Conservation (phyloP, 177 flowering plant species). For the Telopea speciosissima region DNA sequence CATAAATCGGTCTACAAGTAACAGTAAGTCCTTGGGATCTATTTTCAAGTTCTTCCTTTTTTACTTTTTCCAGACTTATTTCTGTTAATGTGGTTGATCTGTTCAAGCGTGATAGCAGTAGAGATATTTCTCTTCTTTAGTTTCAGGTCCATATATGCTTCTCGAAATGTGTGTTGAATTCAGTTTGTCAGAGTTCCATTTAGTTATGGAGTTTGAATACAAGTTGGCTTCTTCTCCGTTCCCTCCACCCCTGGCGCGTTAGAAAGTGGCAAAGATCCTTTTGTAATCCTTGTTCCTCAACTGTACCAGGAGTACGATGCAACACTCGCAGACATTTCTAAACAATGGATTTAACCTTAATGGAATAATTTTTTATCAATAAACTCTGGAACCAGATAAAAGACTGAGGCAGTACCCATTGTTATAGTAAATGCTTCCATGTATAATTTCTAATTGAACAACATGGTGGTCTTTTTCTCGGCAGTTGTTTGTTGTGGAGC, state of each 20-base stretch:
- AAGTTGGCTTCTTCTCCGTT: too few species aligned
- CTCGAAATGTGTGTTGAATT: too few species aligned
- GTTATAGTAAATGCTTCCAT: background rate
- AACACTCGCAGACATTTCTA: too few species aligned
- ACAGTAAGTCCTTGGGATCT: conserved; percentile 42
- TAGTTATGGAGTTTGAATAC: too few species aligned
- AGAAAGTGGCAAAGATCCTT: too few species aligned
- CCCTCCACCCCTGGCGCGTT: too few species aligned
- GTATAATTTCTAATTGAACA: background rate
- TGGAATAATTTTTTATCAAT: background rate
- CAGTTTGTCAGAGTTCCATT: too few species aligned
- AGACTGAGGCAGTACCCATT: background rate
- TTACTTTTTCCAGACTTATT: background rate
- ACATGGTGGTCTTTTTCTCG: background rate
- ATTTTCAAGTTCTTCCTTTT: background rate
- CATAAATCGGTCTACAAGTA: too few species aligned
- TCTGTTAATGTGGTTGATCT: background rate
- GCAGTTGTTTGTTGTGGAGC: background rate
- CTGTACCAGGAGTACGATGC: too few species aligned
- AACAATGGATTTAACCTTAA: too few species aligned
- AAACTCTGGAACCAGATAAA: background rate
- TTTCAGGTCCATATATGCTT: too few species aligned
- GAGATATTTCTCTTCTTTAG: background rate
- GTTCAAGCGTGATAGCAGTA: background rate
- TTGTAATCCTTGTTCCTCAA: too few species aligned